A percentile compares a stretch with the other conserved stretches of the same genome.
phyloP scores from a whole-genome alignment of 129 eudicot genomes.

The Pulicaria dysenterica region DNA sequence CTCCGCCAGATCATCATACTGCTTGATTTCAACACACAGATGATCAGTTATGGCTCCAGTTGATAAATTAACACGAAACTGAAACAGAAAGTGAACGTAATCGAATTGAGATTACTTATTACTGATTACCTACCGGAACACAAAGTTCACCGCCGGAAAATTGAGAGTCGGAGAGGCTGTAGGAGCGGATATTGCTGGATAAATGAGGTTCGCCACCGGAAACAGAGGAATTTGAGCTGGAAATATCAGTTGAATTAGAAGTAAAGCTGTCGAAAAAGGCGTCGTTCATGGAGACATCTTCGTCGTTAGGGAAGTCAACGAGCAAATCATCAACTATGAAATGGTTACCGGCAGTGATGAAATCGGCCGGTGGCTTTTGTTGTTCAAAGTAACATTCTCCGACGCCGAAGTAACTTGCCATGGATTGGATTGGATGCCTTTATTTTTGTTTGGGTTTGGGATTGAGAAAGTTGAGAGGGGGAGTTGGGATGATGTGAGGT shows the following conservation, averaged over 20 bases:
- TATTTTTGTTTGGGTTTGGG: constrained; percentile 18
- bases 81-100: not conserved
- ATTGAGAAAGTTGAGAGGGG: constrained; percentile 26
- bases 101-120: not conserved
- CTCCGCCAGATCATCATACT: constrained; percentile 94
- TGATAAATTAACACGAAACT: not conserved
- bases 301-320: constrained; percentile 66
- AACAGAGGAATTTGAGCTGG: constrained; percentile 69
- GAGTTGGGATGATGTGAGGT: constrained; percentile 31
- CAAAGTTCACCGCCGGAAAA: constrained; percentile 70
- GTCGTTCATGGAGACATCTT: constrained; percentile 59
- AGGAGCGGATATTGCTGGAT: constrained; percentile 49
- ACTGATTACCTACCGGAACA: constrained; percentile 66
- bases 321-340: constrained; percentile 74
- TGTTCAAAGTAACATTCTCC: constrained; percentile 39
- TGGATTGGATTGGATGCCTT: constrained; percentile 35
- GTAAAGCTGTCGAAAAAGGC: constrained; percentile 42
- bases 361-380: constrained; percentile 18
- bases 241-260: constrained; percentile 53
- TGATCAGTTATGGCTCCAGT: constrained; percentile 8
- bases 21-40: constrained; percentile 21
- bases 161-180: constrained; percentile 58
- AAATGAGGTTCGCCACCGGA: constrained; percentile 56
- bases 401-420: constrained; percentile 46
- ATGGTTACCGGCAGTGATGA: constrained; percentile 34